phyloP scores from a whole-genome alignment of 805 yeast species.

The Scheffersomyces amazonensis region DNA sequence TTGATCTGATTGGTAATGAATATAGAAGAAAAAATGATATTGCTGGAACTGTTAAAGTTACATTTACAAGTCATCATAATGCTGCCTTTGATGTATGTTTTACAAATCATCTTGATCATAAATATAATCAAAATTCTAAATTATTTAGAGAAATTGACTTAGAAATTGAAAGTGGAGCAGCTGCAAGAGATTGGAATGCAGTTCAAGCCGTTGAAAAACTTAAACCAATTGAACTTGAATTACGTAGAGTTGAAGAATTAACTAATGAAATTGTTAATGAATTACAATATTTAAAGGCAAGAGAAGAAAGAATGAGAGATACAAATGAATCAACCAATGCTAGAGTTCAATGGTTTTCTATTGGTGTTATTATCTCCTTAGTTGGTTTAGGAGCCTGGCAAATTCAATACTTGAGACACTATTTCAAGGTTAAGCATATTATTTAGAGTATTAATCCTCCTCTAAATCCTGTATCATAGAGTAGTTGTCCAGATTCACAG shows the following conservation, averaged over 20 bases:
- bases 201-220: slow-evolving; percentile 89
- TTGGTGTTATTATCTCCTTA: slow-evolving; percentile 64
- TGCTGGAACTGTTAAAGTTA: slow-evolving; percentile 67
- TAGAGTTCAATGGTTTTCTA: slow-evolving; percentile 85
- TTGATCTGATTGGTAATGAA: slow-evolving; percentile 83
- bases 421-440: slow-evolving; percentile 84
- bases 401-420: slow-evolving; percentile 84
- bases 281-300: slow-evolving; percentile 74
- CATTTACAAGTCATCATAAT: slow-evolving; percentile 79
- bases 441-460: slow-evolving; percentile 29
- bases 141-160: slow-evolving; percentile 74
- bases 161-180: slow-evolving; percentile 93
- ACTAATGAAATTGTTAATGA: slow-evolving; percentile 79
- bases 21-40: slow-evolving; percentile 72
- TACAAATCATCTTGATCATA: slow-evolving; percentile 52
- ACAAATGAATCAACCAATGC: slow-evolving; percentile 95
- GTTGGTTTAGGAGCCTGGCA: slow-evolving; percentile 89
- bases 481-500: no score
- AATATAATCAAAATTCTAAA: slow-evolving; percentile 31
- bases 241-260: slow-evolving; percentile 82
- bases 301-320: slow-evolving; percentile 93
- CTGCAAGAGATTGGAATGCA: slow-evolving; percentile 97
- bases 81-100: slow-evolving; percentile 92
- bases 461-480: not conserved
- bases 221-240: slow-evolving; percentile 87